Conservation (phyloP, 352 stramenopile genomes). For the Pythium biforme region DNA sequence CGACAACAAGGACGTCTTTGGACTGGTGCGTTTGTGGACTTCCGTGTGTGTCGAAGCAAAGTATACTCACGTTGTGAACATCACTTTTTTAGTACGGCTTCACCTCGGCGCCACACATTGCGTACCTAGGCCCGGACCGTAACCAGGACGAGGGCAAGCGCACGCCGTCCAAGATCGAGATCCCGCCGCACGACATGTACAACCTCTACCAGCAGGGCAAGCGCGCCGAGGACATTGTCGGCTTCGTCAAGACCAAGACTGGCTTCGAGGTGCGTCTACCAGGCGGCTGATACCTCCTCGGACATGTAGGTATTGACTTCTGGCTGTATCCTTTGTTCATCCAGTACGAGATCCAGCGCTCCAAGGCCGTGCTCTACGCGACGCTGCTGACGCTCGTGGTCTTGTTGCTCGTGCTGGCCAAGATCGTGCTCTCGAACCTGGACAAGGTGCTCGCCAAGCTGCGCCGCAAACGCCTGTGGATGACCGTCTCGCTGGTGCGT, state of each 20-base stretch:
- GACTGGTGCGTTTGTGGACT: slow-evolving; percentile 35
- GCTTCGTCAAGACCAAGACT: slow-evolving; percentile 80
- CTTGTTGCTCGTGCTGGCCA: slow-evolving; percentile 39
- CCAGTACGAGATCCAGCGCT: slow-evolving; percentile 60
- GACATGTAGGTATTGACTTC: neutral
- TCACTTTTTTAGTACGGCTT: slow-evolving; percentile 53
- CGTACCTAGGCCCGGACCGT: slow-evolving; percentile 70
- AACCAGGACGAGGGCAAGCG: slow-evolving; percentile 48
- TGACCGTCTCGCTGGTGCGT: slow-evolving; percentile 77
- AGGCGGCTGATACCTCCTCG: no score
- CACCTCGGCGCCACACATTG: slow-evolving; percentile 74
- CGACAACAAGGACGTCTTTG: slow-evolving; percentile 61
- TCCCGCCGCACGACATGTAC: slow-evolving; percentile 60
- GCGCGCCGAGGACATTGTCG: slow-evolving; percentile 58
- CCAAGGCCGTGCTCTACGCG: slow-evolving; percentile 68
- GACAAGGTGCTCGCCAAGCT: slow-evolving; percentile 71
- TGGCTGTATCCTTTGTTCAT: neutral
- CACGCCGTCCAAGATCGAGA: slow-evolving; percentile 50
- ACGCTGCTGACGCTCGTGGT: slow-evolving; percentile 34
- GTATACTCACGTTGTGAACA: neutral
- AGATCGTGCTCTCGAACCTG: slow-evolving; percentile 65
- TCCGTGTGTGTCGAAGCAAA: no score
- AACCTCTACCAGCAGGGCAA: slow-evolving; percentile 81
- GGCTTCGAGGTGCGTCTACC: slow-evolving; percentile 67
- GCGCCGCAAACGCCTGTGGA: slow-evolving; percentile 82